These are phyloP conservation scores for Taiozyma sp. DNA, from an alignment of 1,139 yeast species.

Conservation along the genomic window DNA sequence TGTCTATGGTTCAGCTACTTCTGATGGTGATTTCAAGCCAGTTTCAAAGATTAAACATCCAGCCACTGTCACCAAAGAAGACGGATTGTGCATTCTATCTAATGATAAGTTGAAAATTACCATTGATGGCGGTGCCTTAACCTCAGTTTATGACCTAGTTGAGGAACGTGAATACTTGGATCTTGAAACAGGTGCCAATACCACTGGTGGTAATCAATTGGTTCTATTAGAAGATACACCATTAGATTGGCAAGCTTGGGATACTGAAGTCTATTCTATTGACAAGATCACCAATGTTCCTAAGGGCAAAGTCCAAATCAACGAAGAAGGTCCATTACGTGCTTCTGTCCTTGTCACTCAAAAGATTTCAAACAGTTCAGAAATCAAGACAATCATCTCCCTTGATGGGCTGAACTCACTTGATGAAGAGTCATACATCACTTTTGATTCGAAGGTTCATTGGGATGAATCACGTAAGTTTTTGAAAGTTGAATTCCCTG, in stretches of 20 bases:
- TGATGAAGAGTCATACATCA: constrained; percentile 32
- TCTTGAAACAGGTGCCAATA: constrained; percentile 25
- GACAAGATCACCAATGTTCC: constrained; percentile 54
- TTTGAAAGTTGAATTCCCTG: constrained; percentile 92
- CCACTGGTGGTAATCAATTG: constrained; percentile 69
- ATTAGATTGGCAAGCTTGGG: constrained; percentile 93
- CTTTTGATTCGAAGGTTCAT: constrained; percentile 63
- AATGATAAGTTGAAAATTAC: constrained; percentile 58
- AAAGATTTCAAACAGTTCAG: constrained; percentile 48
- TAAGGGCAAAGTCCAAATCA: constrained; percentile 44
- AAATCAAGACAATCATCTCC: constrained; percentile 65
- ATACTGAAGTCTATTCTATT: constrained; percentile 82
- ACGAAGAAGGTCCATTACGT: constrained; percentile 50
- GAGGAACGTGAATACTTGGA: constrained; percentile 67
- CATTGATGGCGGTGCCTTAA: constrained; percentile 57
- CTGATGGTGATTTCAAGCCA: constrained; percentile 1
- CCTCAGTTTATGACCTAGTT: constrained; percentile 57
- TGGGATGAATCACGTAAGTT: constrained; percentile 91
- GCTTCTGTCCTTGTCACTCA: constrained; percentile 59
- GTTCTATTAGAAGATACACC: constrained; percentile 87
- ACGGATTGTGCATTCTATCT: constrained; percentile 42
- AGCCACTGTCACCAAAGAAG: constrained; percentile 39
- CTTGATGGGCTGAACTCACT: constrained; percentile 45
- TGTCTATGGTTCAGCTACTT: constrained; percentile 11
- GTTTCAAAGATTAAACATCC: constrained; percentile 34